A percentile compares a stretch with the other conserved stretches of the same genome.
These are phyloP conservation scores for Penicillium bialowiezense DNA, from an alignment of 495 filamentous ascomycete species.

Conservation along the genomic window DNA sequence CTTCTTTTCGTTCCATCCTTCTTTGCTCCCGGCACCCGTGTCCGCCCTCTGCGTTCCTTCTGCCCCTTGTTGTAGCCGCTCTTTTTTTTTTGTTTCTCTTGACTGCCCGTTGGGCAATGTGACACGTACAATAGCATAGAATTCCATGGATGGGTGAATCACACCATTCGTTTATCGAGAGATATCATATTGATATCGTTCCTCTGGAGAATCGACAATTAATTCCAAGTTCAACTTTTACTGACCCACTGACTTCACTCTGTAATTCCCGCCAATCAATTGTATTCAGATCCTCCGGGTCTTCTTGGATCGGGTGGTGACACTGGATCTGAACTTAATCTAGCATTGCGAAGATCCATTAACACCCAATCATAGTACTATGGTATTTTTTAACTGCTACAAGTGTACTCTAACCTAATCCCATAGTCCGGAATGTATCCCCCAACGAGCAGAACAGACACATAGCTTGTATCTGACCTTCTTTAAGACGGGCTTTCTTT, in stretches of 20 bases:
- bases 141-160: slow-evolving; percentile 29
- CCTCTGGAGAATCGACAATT: slow-evolving; percentile 12
- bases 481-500: too few relatives aligned
- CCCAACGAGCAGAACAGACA: too few relatives aligned
- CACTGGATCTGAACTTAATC: not conserved
- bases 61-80: slow-evolving; percentile 27
- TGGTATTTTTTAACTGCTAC: too few relatives aligned
- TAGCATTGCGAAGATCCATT: not conserved
- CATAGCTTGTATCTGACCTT: too few relatives aligned
- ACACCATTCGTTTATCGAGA: slow-evolving; percentile 24
- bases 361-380: not conserved
- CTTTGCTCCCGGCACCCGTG: slow-evolving; percentile 21
- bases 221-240: slow-evolving; percentile 3
- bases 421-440: too few relatives aligned
- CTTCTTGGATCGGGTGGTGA: not conserved
- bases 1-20: slow-evolving; percentile 9
- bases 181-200: slow-evolving; percentile 12
- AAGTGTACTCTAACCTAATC: too few relatives aligned
- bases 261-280: not conserved
- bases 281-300: not conserved
- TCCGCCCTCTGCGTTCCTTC: slow-evolving; percentile 26
- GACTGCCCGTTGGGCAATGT: slow-evolving; percentile 26
- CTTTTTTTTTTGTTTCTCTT: slow-evolving; percentile 21
- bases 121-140: slow-evolving; percentile 38
- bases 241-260: not conserved